Conservation (phyloP, 2,329 filamentous ascomycete species). For the Penicillium sp. region DNA sequence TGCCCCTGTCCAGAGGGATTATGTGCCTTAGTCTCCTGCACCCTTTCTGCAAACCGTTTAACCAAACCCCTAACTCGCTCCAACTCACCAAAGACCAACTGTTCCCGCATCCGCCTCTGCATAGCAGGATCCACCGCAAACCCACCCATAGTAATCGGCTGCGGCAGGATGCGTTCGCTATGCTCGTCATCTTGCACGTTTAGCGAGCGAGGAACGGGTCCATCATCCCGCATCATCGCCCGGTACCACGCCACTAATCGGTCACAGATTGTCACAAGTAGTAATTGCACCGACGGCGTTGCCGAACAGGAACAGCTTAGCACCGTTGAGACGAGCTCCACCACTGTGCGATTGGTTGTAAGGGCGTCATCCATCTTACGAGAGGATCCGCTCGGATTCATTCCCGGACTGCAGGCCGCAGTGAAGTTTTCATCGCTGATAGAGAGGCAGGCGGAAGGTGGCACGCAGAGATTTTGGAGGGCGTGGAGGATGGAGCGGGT, state of each 20-base stretch:
- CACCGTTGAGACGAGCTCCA: neutral
- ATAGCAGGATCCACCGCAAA: neutral
- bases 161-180: conserved; percentile 1
- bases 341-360: neutral
- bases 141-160: neutral
- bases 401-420: neutral
- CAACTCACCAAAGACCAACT: neutral
- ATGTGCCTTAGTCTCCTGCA: neutral
- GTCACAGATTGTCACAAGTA: conserved; percentile 1
- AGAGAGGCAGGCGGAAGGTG: neutral
- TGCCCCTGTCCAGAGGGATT: neutral
- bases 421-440: neutral
- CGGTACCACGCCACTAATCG: conserved; percentile 1
- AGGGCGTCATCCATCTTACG: conserved; percentile 10
- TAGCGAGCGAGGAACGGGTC: too few species aligned
- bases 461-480: conserved; percentile 2
- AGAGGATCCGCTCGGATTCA: neutral
- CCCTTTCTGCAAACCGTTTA: neutral
- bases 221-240: neutral
- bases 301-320: neutral
- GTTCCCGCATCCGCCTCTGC: neutral
- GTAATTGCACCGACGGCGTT: neutral
- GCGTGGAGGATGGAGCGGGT: neutral
- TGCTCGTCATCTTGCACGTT: neutral
- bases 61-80: neutral